Conservation (phyloP, 345 rosid species). For the Erysimum cheiranthoides region DNA sequence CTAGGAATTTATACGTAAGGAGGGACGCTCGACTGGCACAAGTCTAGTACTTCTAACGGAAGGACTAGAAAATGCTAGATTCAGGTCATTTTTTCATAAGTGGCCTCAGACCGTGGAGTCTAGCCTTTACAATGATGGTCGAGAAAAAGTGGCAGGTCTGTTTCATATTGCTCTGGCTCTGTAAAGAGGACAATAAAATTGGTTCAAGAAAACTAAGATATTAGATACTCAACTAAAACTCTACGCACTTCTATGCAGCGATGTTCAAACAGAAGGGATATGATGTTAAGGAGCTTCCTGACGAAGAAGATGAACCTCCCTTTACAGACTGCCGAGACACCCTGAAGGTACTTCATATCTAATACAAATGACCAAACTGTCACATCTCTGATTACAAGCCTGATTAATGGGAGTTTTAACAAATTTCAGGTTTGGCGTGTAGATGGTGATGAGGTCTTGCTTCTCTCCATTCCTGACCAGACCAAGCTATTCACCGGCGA, state of each 20-base stretch:
- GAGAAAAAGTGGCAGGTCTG: conserved; percentile 93
- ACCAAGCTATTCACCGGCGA: conserved; percentile 74
- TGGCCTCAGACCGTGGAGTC: conserved; percentile 73
- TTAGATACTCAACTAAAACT: conserved; percentile 28
- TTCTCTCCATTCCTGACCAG: conserved; percentile 65
- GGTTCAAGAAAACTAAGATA: neutral
- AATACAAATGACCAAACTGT: conserved; percentile 18
- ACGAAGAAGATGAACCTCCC: conserved; percentile 56
- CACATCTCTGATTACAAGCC: conserved; percentile 24
- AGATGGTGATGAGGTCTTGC: conserved; percentile 59
- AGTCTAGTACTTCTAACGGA: conserved; percentile 71
- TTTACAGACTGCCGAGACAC: conserved; percentile 63
- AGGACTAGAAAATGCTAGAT: conserved; percentile 72
- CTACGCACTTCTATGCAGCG: conserved; percentile 51
- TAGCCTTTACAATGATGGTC: conserved; percentile 77
- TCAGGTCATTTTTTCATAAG: conserved; percentile 64
- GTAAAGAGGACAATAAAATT: neutral
- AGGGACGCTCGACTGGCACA: conserved; percentile 63
- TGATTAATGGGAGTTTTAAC: conserved; percentile 12
- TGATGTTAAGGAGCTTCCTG: conserved; percentile 78
- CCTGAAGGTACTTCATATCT: conserved; percentile 57
- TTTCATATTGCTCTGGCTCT: conserved; percentile 9
- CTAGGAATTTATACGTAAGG: conserved; percentile 62
- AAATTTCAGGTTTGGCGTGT: conserved; percentile 77
- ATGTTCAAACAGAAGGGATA: conserved; percentile 80